Evolutionary conservation across 441 rosid species (phyloP).

Genomic region (Populus trichocarpa): DNA sequence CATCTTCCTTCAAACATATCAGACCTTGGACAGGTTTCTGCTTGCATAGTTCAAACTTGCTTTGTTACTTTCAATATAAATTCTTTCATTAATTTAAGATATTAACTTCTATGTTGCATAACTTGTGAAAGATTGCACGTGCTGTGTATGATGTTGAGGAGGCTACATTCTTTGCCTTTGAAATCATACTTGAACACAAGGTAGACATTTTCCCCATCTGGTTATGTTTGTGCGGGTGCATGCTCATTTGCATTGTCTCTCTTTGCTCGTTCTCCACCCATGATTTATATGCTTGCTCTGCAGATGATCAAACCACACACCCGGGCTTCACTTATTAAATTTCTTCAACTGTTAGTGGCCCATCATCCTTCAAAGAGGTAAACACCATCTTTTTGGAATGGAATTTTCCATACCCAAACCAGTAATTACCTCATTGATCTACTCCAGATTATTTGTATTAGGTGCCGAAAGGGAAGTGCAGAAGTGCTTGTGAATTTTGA

Average conservation of each 20-base stretch:
- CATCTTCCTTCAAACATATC: slow-evolving; percentile 56
- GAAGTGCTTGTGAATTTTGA: slow-evolving; percentile 81
- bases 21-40: slow-evolving; percentile 64
- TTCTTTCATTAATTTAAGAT: slow-evolving; percentile 3
- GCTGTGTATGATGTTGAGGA: slow-evolving; percentile 93
- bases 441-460: slow-evolving; percentile 31
- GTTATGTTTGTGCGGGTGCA: slow-evolving; percentile 1
- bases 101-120: slow-evolving; percentile 20
- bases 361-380: slow-evolving; percentile 96
- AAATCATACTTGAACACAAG: slow-evolving; percentile 70
- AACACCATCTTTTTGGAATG: slow-evolving; percentile 12
- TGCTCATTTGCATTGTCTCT: not conserved
- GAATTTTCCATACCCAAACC: slow-evolving; percentile 8
- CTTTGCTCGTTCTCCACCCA: not conserved
- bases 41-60: slow-evolving; percentile 15
- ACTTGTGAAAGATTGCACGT: slow-evolving; percentile 59
- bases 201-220: slow-evolving; percentile 27
- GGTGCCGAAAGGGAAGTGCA: slow-evolving; percentile 96
- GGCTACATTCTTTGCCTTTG: slow-evolving; percentile 76
- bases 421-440: slow-evolving; percentile 32
- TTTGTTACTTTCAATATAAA: not conserved
- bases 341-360: slow-evolving; percentile 78
- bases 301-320: slow-evolving; percentile 78
- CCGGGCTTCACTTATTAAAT: slow-evolving; percentile 70
- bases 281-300: not conserved